phyloP scores from a whole-genome alignment of 1,139 yeast species.

The Kurtzmaniella quercitrusa region DNA sequence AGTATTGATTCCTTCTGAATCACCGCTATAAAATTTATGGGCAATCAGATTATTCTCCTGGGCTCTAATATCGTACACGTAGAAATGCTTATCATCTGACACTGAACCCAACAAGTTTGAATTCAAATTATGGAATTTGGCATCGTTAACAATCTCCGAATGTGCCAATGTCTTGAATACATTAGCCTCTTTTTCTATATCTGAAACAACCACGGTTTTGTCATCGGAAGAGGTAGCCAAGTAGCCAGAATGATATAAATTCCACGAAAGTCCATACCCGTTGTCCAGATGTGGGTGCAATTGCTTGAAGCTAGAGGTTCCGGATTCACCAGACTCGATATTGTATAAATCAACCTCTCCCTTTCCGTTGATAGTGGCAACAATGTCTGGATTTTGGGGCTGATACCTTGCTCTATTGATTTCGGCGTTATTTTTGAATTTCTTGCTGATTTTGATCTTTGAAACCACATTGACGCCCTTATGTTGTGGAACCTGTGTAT shows the following conservation, averaged over 20 bases:
- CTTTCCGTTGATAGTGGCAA: constrained; percentile 74
- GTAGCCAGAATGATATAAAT: constrained; percentile 39
- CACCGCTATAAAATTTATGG: constrained; percentile 24
- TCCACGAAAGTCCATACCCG: constrained; percentile 75
- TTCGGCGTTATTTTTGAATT: constrained; percentile 50
- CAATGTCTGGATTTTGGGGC: constrained; percentile 64
- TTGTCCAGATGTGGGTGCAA: constrained; percentile 57
- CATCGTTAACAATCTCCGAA: constrained; percentile 64
- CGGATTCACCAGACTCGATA: constrained; percentile 17
- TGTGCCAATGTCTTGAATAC: constrained; percentile 33
- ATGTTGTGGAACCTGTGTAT: constrained; percentile 59
- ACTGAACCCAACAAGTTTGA: constrained; percentile 59
- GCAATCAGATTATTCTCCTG: constrained; percentile 6
- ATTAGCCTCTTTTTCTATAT: constrained; percentile 17
- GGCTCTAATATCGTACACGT: constrained; percentile 40
- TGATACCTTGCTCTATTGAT: constrained; percentile 79
- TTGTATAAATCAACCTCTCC: constrained; percentile 75
- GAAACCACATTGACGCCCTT: constrained; percentile 6
- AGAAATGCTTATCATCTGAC: constrained; percentile 56
- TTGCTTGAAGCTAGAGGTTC: constrained; percentile 14
- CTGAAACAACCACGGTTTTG: constrained; percentile 55
- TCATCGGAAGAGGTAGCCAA: constrained; percentile 66
- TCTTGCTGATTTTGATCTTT: constrained; percentile 54
- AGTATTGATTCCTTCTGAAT: constrained; percentile 51
- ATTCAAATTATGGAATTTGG: constrained; percentile 60